Conservation (phyloP, 2,329 filamentous ascomycete species). For the Diaporthe ampelina region DNA sequence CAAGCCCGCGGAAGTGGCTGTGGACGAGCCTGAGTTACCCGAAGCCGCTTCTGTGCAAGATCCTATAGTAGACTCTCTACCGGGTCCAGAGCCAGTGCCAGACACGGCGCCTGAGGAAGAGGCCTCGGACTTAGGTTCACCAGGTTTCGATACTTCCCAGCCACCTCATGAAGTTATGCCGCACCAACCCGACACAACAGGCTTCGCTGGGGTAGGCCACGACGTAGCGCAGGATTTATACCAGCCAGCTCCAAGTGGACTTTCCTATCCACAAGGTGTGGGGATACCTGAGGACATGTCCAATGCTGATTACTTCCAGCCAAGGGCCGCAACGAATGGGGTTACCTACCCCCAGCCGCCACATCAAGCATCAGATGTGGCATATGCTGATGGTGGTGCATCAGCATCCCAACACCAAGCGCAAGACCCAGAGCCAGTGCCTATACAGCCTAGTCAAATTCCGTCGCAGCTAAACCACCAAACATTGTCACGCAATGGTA, state of each 20-base stretch:
- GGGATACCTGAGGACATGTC: slow-evolving; percentile 31
- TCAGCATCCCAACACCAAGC: slow-evolving; percentile 15
- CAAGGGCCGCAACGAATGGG: slow-evolving; percentile 7
- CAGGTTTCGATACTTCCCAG: slow-evolving; percentile 37
- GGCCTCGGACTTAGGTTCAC: slow-evolving; percentile 40
- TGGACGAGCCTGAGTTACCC: slow-evolving; percentile 16
- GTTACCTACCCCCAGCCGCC: slow-evolving; percentile 34
- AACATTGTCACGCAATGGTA: neutral
- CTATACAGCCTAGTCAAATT: slow-evolving; percentile 17
- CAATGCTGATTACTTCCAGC: slow-evolving; percentile 34
- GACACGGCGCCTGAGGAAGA: slow-evolving; percentile 32
- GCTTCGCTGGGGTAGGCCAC: slow-evolving; percentile 40
- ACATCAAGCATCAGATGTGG: slow-evolving; percentile 28
- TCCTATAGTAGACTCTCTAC: neutral
- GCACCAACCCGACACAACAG: slow-evolving; percentile 43
- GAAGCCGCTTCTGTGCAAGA: neutral
- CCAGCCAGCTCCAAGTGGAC: slow-evolving; percentile 45
- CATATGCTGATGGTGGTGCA: slow-evolving; percentile 18
- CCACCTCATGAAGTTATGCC: slow-evolving; percentile 48
- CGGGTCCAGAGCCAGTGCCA: too few relatives aligned
- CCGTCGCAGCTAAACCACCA: slow-evolving; percentile 14
- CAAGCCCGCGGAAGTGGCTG: slow-evolving; percentile 29
- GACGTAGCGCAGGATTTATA: slow-evolving; percentile 48
- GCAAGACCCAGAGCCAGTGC: neutral
- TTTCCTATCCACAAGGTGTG: slow-evolving; percentile 46